These are phyloP conservation scores for Paxillus rubicundulus DNA, from an alignment of 768 basidiomycete species.

Conservation along the genomic window DNA sequence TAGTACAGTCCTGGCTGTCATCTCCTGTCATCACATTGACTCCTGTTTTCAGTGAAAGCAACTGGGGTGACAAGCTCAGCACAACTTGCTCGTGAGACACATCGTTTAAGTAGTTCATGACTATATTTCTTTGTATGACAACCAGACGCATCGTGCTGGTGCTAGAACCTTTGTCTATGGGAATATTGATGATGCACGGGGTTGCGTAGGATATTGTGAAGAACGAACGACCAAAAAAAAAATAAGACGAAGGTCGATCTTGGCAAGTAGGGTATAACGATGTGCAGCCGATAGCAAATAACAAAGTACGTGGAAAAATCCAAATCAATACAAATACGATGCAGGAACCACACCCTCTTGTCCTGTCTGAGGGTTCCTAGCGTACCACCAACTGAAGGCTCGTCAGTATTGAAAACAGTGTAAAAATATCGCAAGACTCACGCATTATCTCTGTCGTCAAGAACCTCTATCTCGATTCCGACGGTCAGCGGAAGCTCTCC, in stretches of 20 bases:
- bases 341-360: conserved; percentile 90
- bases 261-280: conserved; percentile 37
- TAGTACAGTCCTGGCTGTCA: conserved; percentile 1
- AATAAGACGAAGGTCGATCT: conserved; percentile 38
- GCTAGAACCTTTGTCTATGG: conserved; percentile 8
- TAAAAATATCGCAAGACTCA: conserved; percentile 37
- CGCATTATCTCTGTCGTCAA: conserved; percentile 81
- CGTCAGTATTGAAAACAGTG: conserved; percentile 7
- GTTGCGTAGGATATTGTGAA: conserved; percentile 25
- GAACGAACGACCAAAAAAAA: conserved; percentile 31
- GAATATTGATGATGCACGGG: conserved; percentile 17
- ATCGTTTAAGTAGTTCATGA: conserved; percentile 6
- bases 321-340: conserved; percentile 77
- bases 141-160: conserved; percentile 4
- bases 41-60: too few relatives aligned
- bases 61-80: too few relatives aligned
- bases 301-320: conserved; percentile 25
- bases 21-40: background rate
- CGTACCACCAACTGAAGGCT: conserved; percentile 85
- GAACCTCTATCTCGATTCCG: conserved; percentile 69
- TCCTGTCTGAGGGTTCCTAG: conserved; percentile 74
- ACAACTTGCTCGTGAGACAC: background rate
- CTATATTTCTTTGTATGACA: conserved; percentile 17
- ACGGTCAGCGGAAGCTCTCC: conserved; percentile 71
- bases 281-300: conserved; percentile 29